Percentiles rank a stretch among this genome's conserved stretches.
Evolutionary conservation across 2,329 filamentous ascomycete species (phyloP).

Genomic region (Drechslerella dactyloides): DNA sequence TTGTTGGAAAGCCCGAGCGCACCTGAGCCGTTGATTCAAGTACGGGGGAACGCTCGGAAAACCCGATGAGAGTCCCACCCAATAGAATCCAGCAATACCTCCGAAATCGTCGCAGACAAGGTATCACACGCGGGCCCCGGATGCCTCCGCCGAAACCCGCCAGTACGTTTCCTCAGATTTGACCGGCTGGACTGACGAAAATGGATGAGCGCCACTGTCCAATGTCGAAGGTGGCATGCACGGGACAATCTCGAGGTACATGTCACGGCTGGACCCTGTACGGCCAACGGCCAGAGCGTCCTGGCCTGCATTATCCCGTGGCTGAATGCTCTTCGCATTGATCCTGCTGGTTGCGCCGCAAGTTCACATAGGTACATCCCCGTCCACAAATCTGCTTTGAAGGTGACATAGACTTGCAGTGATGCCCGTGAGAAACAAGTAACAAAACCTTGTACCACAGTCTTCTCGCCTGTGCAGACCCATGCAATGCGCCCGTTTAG

Average conservation of each 20-base stretch:
- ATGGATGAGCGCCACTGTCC: conserved; percentile 14
- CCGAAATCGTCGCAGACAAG: neutral
- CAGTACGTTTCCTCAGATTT: neutral
- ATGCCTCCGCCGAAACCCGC: conserved; percentile 20
- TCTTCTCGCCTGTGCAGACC: neutral
- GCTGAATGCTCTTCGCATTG: no score
- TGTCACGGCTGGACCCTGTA: neutral
- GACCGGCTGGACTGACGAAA: conserved; percentile 19
- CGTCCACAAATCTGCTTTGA: neutral
- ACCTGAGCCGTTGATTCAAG: neutral
- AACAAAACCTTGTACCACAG: conserved; percentile 7
- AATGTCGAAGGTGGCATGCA: conserved; percentile 10
- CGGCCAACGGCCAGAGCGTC: neutral
- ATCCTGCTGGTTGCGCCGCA: neutral
- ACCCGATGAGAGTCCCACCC: neutral
- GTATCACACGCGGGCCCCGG: conserved; percentile 2
- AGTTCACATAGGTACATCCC: neutral
- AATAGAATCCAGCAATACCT: conserved; percentile 3
- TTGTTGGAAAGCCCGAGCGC: conserved; percentile 1
- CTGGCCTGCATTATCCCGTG: no score
- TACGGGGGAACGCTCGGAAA: neutral
- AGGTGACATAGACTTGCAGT: neutral
- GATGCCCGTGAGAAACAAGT: neutral
- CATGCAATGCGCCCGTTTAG: conserved; percentile 1
- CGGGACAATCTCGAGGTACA: conserved; percentile 4